Evolutionary conservation across 805 yeast genomes (phyloP).

Genomic region (Candida koratica): DNA sequence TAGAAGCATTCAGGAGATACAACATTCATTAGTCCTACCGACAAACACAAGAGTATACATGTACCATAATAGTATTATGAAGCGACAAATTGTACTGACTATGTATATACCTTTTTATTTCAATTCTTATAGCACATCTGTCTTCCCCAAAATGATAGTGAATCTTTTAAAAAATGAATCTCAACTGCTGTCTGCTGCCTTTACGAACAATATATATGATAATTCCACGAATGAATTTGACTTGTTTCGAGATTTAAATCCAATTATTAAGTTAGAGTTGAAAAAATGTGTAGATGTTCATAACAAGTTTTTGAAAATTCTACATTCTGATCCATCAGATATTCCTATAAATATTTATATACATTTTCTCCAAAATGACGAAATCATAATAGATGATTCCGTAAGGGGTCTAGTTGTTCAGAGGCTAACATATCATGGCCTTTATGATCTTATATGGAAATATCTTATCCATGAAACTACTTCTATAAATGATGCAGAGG

Average conservation of each 20-base stretch:
- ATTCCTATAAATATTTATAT: slow-evolving; percentile 28
- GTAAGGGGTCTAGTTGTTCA: slow-evolving; percentile 22
- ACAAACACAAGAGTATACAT: too few relatives aligned
- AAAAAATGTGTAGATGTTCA: slow-evolving; percentile 25
- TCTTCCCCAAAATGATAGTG: slow-evolving; percentile 7
- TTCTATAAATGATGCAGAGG: slow-evolving; percentile 36
- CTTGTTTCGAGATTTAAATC: slow-evolving; percentile 11
- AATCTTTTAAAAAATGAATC: slow-evolving; percentile 14
- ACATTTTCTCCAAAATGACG: slow-evolving; percentile 17
- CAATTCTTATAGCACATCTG: neutral
- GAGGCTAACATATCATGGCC: slow-evolving; percentile 29
- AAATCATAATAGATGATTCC: slow-evolving; percentile 18
- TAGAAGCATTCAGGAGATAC: neutral
- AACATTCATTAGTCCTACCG: too few relatives aligned
- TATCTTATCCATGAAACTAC: slow-evolving; percentile 23
- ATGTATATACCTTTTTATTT: neutral
- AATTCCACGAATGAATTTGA: neutral
- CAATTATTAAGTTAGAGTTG: slow-evolving; percentile 18
- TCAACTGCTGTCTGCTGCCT: slow-evolving; percentile 7
- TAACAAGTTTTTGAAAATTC: slow-evolving; percentile 26
- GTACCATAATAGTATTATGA: neutral
- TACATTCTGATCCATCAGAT: slow-evolving; percentile 30
- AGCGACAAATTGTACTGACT: slow-evolving; percentile 3
- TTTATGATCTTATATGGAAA: slow-evolving; percentile 30
- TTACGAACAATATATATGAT: slow-evolving; percentile 2